These are phyloP conservation scores for Mycena kentingensis DNA, from an alignment of 768 basidiomycete genomes.

Conservation along the genomic window DNA sequence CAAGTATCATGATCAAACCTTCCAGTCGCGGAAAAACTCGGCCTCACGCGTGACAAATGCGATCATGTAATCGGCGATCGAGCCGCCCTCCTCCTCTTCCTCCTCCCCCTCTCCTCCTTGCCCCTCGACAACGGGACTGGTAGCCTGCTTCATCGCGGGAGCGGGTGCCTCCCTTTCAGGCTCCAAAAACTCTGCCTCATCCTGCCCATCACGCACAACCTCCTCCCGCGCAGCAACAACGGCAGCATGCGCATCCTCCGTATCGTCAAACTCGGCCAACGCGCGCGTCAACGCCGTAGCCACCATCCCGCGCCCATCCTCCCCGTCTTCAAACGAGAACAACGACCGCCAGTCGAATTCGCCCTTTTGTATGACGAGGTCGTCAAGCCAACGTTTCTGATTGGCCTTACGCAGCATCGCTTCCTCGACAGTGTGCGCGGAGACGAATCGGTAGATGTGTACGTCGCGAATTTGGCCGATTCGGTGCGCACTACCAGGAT, in stretches of 20 bases:
- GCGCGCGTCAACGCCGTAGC: slow-evolving; percentile 62
- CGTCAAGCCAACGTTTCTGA: slow-evolving; percentile 91
- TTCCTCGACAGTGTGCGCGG: slow-evolving; percentile 89
- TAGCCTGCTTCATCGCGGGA: background rate
- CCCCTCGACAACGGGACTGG: slow-evolving; percentile 25
- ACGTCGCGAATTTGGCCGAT: slow-evolving; percentile 97
- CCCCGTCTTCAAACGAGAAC: slow-evolving; percentile 56
- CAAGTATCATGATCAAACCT: slow-evolving; percentile 39
- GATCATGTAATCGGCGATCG: slow-evolving; percentile 85
- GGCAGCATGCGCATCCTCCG: slow-evolving; percentile 84
- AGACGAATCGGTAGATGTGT: slow-evolving; percentile 94
- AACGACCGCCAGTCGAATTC: slow-evolving; percentile 93
- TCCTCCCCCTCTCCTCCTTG: slow-evolving; percentile 35
- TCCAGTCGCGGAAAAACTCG: slow-evolving; percentile 76
- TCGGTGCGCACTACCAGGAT: slow-evolving; percentile 76
- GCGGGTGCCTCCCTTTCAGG: slow-evolving; percentile 27
- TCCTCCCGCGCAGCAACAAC: slow-evolving; percentile 75
- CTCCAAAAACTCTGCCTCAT: slow-evolving; percentile 74
- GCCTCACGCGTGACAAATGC: slow-evolving; percentile 59
- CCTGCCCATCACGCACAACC: slow-evolving; percentile 70
- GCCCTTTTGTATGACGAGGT: slow-evolving; percentile 88
- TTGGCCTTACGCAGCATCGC: slow-evolving; percentile 97
- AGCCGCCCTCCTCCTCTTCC: slow-evolving; percentile 58
- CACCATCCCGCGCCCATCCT: slow-evolving; percentile 28
- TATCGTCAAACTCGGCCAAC: slow-evolving; percentile 84